Percentiles rank a stretch among this genome's conserved stretches.
These are phyloP conservation scores for Chytridium lagenaria DNA, from an alignment of 371 early-diverging fungal species.

Conservation along the genomic window DNA sequence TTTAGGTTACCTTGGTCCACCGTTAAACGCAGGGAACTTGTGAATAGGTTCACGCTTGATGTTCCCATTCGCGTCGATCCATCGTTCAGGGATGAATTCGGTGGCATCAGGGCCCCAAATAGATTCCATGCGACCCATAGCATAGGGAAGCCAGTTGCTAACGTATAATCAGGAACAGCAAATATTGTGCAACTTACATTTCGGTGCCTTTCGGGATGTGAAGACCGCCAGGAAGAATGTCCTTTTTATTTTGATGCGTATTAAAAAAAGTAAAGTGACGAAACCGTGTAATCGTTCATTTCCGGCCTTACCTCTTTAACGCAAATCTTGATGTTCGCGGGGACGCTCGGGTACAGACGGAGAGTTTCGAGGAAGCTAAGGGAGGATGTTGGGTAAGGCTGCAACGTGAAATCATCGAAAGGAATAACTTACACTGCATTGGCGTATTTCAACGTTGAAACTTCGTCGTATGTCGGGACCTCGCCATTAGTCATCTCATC, in stretches of 20 bases:
- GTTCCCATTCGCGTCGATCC: constrained; percentile 43
- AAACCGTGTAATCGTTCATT: neutral
- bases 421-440: constrained; percentile 21
- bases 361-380: constrained; percentile 63
- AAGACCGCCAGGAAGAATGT: constrained; percentile 70
- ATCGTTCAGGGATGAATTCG: constrained; percentile 67
- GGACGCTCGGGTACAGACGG: constrained; percentile 73
- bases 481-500: neutral
- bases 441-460: neutral
- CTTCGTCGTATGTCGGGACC: constrained; percentile 16
- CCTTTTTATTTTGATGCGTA: constrained; percentile 48
- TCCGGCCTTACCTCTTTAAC: constrained; percentile 37
- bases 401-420: neutral
- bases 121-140: constrained; percentile 57
- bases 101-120: constrained; percentile 68
- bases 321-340: constrained; percentile 63
- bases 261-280: neutral
- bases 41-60: constrained; percentile 26
- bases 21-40: constrained; percentile 57
- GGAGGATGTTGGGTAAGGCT: neutral
- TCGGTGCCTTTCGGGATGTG: constrained; percentile 57
- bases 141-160: constrained; percentile 52
- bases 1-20: constrained; percentile 56
- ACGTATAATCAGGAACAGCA: no score
- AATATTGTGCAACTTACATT: neutral